These are phyloP conservation scores for Pseudogymnoascus sp. DNA, from an alignment of 2,329 filamentous ascomycete species.

Conservation along the genomic window DNA sequence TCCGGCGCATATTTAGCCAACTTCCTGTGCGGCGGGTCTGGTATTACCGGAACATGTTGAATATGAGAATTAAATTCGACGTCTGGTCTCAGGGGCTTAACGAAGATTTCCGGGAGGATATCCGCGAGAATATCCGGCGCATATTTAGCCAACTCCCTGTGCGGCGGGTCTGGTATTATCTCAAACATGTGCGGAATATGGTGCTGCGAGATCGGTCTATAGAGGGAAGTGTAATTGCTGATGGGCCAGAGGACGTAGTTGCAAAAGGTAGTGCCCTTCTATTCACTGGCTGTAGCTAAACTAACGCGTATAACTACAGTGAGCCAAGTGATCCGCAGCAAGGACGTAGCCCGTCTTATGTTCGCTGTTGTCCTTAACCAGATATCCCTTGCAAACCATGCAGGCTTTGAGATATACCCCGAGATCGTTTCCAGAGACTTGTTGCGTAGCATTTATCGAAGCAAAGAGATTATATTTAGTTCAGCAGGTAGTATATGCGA, in stretches of 20 bases:
- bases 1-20: conserved; percentile 22
- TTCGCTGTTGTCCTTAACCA: background rate
- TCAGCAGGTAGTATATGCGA: conserved; percentile 16
- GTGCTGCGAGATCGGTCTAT: background rate
- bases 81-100: conserved; percentile 24
- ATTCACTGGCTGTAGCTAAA: conserved; percentile 3
- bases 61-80: conserved; percentile 27
- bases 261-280: conserved; percentile 14
- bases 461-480: conserved; percentile 6
- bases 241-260: conserved; percentile 17
- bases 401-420: conserved; percentile 9
- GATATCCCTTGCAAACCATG: conserved; percentile 2
- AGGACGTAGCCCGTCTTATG: background rate
- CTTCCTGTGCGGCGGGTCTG: conserved; percentile 22
- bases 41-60: conserved; percentile 26
- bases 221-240: conserved; percentile 6
- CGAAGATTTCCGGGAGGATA: conserved; percentile 22
- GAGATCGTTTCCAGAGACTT: conserved; percentile 9
- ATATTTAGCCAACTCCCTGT: conserved; percentile 24
- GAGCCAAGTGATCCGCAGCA: conserved; percentile 6
- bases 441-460: conserved; percentile 10
- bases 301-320: conserved; percentile 11
- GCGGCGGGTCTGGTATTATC: conserved; percentile 21
- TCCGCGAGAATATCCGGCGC: conserved; percentile 21
- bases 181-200: conserved; percentile 16